These are phyloP conservation scores for Kalmanozyma brasiliensis DNA, from an alignment of 1,284 basidiomycete genomes.

Conservation along the genomic window DNA sequence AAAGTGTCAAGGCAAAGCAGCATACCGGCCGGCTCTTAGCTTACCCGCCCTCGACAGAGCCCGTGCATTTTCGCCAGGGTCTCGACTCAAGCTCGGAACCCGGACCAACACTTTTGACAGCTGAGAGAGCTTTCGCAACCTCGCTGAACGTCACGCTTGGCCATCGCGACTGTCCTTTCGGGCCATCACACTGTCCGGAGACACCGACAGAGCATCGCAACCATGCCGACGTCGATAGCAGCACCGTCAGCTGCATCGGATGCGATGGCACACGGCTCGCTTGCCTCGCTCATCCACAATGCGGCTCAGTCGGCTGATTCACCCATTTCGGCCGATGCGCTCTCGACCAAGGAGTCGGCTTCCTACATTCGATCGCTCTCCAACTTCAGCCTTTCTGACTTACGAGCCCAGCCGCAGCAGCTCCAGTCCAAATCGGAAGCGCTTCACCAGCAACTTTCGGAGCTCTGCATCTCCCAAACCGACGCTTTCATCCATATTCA, in stretches of 20 bases:
- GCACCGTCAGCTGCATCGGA: background rate
- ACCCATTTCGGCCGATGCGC: constrained; percentile 19
- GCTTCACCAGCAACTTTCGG: constrained; percentile 40
- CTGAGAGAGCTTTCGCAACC: background rate
- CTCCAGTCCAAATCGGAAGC: constrained; percentile 33
- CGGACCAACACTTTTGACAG: constrained; percentile 31
- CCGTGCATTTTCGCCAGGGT: background rate
- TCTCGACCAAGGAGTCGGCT: constrained; percentile 26
- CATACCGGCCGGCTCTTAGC: constrained; percentile 6
- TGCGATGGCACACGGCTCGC: constrained; percentile 3
- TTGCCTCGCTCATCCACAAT: constrained; percentile 20
- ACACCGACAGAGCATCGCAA: background rate
- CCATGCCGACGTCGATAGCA: constrained; percentile 3
- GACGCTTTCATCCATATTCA: constrained; percentile 47
- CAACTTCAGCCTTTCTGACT: constrained; percentile 37
- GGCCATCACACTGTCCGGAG: background rate
- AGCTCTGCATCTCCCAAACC: constrained; percentile 53
- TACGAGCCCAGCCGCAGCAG: constrained; percentile 38
- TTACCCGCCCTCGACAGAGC: background rate
- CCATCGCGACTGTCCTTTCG: no score
- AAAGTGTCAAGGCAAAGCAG: background rate
- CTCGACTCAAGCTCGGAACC: constrained; percentile 18
- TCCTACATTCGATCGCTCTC: constrained; percentile 48
- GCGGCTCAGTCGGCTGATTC: constrained; percentile 12
- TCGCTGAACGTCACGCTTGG: background rate